Base-by-base conservation (phyloP, 257 asterid species). In the Thymus quinquecostatus region DNA sequence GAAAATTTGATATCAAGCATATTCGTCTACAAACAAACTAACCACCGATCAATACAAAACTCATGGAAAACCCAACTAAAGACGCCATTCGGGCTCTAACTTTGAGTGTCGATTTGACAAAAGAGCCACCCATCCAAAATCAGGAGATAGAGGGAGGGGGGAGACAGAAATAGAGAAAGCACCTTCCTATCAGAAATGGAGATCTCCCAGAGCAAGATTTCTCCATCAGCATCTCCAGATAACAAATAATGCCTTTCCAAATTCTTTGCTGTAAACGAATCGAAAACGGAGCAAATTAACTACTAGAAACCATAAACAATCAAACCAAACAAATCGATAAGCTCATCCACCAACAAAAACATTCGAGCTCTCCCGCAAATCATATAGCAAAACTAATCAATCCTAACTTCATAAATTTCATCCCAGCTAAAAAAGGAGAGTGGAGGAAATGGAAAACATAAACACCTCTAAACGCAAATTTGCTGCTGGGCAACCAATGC, bases 221-320 rank as follows among this genome's bases (percentile, higher is more conserved):
- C 74, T 21, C 98, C 99, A 58, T 86, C 97, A 49, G 93, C 95
- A 86, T 91, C 99, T 78, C 99, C 99, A 44, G 99, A 91, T 28
- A 92, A 85, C 77, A 95, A 76, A 79, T 79, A 84, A 76, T 95
- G 92, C 41, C 75, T 70, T 64, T 73, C 82, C 84, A 88, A 83
- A 74, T 82, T 79, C 77, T 72, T 83, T 44, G 93, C 99, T 95
- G 85, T 66, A 64, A 73, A 45, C 64, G 65, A 62, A 8, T 66
- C 0, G 13, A 21, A 36, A 36, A 36, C 5, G 9, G 2, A 33
- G 13, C 64, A 59, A 10, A 61, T 36, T 44, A 53, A 65, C 69
- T 33, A 53, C 3, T 68, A 3, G 45, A 60, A 82, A 66, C 68
- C 13, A 32, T 5, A 62, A 49, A 48, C 50, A 59, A 40, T 14